A percentile compares a stretch with the other conserved stretches of the same genome.
Conservation (phyloP, 2,329 filamentous ascomycete species). For the Scorias spongiosa region DNA sequence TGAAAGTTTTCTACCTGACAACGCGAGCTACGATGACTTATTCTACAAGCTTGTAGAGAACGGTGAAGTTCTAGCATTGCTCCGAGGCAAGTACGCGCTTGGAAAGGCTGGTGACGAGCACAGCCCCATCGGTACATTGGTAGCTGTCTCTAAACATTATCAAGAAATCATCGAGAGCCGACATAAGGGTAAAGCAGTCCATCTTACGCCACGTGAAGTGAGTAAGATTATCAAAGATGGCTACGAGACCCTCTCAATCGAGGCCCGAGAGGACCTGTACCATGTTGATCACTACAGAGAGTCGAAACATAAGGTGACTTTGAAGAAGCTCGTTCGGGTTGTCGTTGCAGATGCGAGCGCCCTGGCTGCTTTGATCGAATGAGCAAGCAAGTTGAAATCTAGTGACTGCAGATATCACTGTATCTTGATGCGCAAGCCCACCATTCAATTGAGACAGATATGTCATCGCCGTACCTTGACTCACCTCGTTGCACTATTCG, state of each 20-base stretch:
- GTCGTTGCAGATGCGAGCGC: constrained; percentile 52
- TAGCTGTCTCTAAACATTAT: constrained; percentile 75
- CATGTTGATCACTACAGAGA: constrained; percentile 78
- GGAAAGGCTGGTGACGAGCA: constrained; percentile 20
- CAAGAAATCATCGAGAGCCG: constrained; percentile 59
- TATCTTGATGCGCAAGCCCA: too few relatives aligned
- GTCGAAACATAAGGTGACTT: constrained; percentile 62
- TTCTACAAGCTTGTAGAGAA: constrained; percentile 98
- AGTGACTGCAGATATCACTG: too few relatives aligned
- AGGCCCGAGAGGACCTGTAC: constrained; percentile 73
- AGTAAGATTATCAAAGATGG: constrained; percentile 88
- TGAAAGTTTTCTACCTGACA: constrained; percentile 78
- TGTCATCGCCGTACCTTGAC: too few relatives aligned
- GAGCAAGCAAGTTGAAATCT: too few relatives aligned
- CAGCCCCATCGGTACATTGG: constrained; percentile 68
- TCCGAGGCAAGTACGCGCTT: constrained; percentile 58
- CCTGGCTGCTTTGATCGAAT: constrained; percentile 1
- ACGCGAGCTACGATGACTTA: constrained; percentile 81
- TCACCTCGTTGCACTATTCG: too few relatives aligned
- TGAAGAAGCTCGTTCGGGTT: constrained; percentile 76
- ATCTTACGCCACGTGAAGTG: constrained; percentile 70
- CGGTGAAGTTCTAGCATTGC: constrained; percentile 66
- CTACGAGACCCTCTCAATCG: constrained; percentile 86
- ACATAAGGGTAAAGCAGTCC: constrained; percentile 14
- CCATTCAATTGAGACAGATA: too few relatives aligned